These are phyloP conservation scores for Fusarium veterinarium DNA, from an alignment of 2,329 filamentous ascomycete species.

Conservation along the genomic window DNA sequence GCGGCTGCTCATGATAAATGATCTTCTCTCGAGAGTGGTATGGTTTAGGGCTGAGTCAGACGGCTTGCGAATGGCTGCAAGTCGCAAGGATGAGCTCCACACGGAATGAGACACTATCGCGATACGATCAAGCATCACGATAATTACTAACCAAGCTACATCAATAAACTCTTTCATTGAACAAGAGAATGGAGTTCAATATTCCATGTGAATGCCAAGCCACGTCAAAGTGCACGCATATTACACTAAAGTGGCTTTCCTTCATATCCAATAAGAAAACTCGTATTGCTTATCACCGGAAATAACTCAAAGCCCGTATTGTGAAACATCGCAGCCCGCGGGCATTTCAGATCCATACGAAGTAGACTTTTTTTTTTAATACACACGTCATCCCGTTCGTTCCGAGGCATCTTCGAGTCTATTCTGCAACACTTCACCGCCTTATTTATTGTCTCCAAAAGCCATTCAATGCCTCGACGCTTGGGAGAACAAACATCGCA, in stretches of 20 bases:
- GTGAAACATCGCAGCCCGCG: background rate
- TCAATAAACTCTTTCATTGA: background rate
- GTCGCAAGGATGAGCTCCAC: background rate
- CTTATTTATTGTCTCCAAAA: background rate
- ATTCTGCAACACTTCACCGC: constrained; percentile 31
- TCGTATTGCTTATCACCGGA: background rate
- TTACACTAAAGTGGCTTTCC: background rate
- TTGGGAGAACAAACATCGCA: background rate
- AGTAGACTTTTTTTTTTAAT: background rate
- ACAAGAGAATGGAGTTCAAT: background rate
- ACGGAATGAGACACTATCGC: background rate
- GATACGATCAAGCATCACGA: background rate
- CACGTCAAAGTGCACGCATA: background rate
- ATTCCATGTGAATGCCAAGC: background rate
- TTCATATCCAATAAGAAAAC: background rate
- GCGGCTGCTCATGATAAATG: background rate
- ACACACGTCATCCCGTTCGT: constrained; percentile 13
- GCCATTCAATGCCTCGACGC: background rate
- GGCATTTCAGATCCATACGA: background rate
- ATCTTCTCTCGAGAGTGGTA: background rate
- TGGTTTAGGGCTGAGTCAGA: constrained; percentile 12
- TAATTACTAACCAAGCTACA: background rate
- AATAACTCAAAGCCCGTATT: background rate
- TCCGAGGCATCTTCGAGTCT: constrained; percentile 8
- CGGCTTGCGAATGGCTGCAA: background rate